phyloP scores from a whole-genome alignment of 805 yeast genomes.

The Blastobotrys muscicola region DNA sequence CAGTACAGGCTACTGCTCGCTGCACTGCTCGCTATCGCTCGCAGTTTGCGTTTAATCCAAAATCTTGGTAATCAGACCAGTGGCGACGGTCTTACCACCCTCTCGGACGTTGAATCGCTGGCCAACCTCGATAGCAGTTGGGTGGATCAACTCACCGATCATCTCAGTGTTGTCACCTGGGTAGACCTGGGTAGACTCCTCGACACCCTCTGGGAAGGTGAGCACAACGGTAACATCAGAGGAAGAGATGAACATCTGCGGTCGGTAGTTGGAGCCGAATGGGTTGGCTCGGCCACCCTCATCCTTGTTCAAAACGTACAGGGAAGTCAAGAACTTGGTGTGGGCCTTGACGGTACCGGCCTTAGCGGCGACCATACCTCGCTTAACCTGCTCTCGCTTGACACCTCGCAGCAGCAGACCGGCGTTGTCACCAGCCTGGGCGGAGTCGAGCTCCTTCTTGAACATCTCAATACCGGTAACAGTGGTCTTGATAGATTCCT shows the following conservation, averaged over 20 bases:
- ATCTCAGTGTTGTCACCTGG: conserved; percentile 99
- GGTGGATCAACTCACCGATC: conserved; percentile 81
- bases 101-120: conserved; percentile 99
- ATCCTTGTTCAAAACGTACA: conserved; percentile 87
- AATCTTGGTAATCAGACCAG: conserved; percentile 93
- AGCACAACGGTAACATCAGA: conserved; percentile 88
- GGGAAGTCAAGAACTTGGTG: conserved; percentile 86
- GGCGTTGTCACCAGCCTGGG: conserved; percentile 99
- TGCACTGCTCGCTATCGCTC: background rate
- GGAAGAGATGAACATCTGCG: conserved; percentile 94
- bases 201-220: conserved; percentile 79
- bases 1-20: background rate
- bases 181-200: conserved; percentile 81
- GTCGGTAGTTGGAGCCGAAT: conserved; percentile 94
- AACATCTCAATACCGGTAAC: conserved; percentile 99
- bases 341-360: conserved; percentile 88
- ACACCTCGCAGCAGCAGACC: conserved; percentile 96
- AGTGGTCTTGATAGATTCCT: conserved; percentile 79
- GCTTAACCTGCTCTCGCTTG: conserved; percentile 90
- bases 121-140: conserved; percentile 90
- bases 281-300: conserved; percentile 99
- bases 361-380: conserved; percentile 97
- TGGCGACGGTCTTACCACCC: conserved; percentile 98
- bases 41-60: conserved; percentile 39
- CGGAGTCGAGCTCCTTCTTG: conserved; percentile 95